A percentile compares a stretch with the other conserved stretches of the same genome.
Conservation (phyloP, 2,329 filamentous ascomycete genomes). For the Paecilomyces variotii region DNA sequence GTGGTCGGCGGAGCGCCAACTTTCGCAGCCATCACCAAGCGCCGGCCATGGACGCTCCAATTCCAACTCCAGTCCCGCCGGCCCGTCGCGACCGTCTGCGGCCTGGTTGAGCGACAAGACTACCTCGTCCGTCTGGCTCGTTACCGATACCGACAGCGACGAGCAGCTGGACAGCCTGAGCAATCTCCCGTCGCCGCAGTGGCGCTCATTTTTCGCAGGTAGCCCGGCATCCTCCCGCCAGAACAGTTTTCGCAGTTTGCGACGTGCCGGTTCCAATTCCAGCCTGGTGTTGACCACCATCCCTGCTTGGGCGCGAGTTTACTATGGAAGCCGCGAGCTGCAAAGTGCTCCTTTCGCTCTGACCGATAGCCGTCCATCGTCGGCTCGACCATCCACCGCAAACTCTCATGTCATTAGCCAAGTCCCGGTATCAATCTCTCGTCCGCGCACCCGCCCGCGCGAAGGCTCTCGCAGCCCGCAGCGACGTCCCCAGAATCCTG, state of each 20-base stretch:
- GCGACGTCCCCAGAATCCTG: conserved; percentile 22
- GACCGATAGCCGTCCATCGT: conserved; percentile 24
- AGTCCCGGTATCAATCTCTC: conserved; percentile 23
- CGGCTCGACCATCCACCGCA: conserved; percentile 20
- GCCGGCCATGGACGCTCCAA: conserved; percentile 9
- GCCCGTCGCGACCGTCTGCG: conserved; percentile 16
- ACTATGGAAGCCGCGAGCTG: conserved; percentile 60
- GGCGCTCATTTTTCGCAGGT: conserved; percentile 29
- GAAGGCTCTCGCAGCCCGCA: conserved; percentile 14
- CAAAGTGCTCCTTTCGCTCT: conserved; percentile 32
- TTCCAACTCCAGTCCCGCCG: conserved; percentile 8
- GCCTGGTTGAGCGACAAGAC: conserved; percentile 16
- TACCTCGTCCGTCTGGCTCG: conserved; percentile 27
- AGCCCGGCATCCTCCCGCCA: conserved; percentile 35
- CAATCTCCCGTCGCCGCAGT: conserved; percentile 24
- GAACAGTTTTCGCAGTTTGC: conserved; percentile 28
- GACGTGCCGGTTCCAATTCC: conserved; percentile 35
- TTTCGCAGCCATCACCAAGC: conserved; percentile 16
- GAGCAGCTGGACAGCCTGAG: conserved; percentile 30
- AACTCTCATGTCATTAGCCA: conserved; percentile 23
- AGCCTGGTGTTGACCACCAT: conserved; percentile 37
- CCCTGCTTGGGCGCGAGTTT: conserved; percentile 50
- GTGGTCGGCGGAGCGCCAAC: conserved; percentile 28
- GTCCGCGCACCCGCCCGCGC: conserved; percentile 17
- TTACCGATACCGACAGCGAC: conserved; percentile 23